Evolutionary conservation across 768 basidiomycete genomes (phyloP), one percentile per base, ranked within the genome.

Genomic region (Hemileccinum rubropunctum): DNA sequence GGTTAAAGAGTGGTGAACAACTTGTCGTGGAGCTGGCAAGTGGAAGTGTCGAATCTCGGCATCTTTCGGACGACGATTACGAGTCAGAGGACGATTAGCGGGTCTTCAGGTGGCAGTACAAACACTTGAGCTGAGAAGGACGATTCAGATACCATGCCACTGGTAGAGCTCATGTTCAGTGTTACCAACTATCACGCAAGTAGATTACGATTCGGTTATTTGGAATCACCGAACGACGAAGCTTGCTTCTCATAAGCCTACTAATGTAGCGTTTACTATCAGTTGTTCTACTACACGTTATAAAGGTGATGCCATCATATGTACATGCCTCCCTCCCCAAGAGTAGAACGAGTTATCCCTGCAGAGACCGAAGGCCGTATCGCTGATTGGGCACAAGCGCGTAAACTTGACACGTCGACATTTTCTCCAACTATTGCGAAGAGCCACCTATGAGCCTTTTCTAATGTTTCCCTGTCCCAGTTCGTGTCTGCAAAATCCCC

Each of bases 1-100:
- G 66, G 14, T 64, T 88, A 42, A 76, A 72, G 53, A 81, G 79
- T 15, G 75, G 75, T 4, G 84, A 84, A 28, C 84, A 86, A 56
- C 71, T 91, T 18, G 81, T 86, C 4, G 78, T 87, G 40, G 82
- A 87, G 61, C 54, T 77, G 52, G 50, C 73, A 7, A 52, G 58
- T 14, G 42, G 42, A 26, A 42, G 23, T 12, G 47, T 42, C 10
- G 45, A 42, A 5, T 54, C 53, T 14, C 66, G 56, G 13, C 68
- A 62, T 17, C 67, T 55, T 38, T 77, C 75, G 4, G 78, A 77
- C 37, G 82, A 83, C 42, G 83, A 76, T 26, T 82, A 83, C 53
- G 69, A 76, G 47, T 81, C 80, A 18, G 84, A 86, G 33, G 66
- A 66, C 44, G 76, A 77, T 35, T 67, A 49, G 43, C 13, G 3